Base-by-base conservation (phyloP, 495 filamentous ascomycete species). In the Trichoderma parareesei region DNA sequence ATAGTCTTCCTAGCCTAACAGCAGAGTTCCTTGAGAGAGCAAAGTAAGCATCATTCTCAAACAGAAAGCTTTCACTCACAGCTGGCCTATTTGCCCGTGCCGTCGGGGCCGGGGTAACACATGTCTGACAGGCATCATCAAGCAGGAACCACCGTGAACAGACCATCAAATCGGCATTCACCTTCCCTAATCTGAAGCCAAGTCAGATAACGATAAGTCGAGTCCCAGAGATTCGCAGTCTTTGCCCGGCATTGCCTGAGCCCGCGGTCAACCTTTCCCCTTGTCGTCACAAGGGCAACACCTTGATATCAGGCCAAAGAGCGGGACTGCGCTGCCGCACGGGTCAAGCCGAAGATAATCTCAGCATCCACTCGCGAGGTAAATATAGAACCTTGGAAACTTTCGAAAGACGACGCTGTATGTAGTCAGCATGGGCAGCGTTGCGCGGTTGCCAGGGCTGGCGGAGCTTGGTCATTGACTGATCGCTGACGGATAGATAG, bases 41-140 rank as follows among this genome's bases (percentile, higher is more conserved):
- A 18, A 27, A 9, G 44, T 48, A 48, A 48, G 44, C 44, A 27
- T 48, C 44, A 48, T 18, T 48, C 44, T 48, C 44, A 57, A 35
- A 38, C 53, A 37, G 10, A 57, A 35, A 14, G 10, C 5, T 35
- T 37, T 35, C 48, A 55, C 7, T 55, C 33, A 8, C n/a, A 20
- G 14, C 7, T 33, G 18, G 1, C 20, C 37, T 57, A 57, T 57
- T 57, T 10, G 53, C 33, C 53, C 53, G 53, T 11, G 20, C 53
- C 53, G 53, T 57, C 53, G 53, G 53, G 53, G 53, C 53, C 53
- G 53, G 53, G 53, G 53, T 57, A 57, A 57, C 53, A 57, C 53
- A 57, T 57, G 53, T 57, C 53, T 57, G 27, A 57, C 53, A 57
- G 53, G 53, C 53, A 57, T 57, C 37, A 57, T 57, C 53, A 37